phyloP scores from a whole-genome alignment of 2,329 filamentous ascomycete species.

The Arthrobotrys iridis region DNA sequence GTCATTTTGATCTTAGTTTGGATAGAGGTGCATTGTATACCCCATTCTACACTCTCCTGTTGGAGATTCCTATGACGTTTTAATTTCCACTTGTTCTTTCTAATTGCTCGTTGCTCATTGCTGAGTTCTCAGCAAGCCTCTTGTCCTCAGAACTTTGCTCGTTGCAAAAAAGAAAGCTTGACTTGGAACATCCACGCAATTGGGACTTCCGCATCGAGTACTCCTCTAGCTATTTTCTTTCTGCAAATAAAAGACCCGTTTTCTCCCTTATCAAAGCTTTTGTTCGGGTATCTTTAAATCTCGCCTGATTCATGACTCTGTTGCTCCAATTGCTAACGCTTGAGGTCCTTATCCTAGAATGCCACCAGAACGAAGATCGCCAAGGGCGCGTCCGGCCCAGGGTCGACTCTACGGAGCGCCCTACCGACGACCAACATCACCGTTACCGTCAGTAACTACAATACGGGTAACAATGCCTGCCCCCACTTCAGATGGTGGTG shows the following conservation, averaged over 20 bases:
- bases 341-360: background rate
- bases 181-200: no score
- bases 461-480: background rate
- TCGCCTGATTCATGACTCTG: background rate
- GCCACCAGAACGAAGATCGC: background rate
- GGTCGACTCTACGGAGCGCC: background rate
- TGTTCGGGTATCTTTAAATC: background rate
- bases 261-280: background rate
- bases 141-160: no score
- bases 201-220: no score
- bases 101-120: background rate
- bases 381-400: background rate
- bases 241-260: background rate
- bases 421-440: background rate
- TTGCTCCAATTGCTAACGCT: background rate
- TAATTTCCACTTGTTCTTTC: no score
- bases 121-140: background rate
- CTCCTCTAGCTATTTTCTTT: no score
- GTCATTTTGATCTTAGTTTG: no score
- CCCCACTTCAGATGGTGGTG: conserved; percentile 11
- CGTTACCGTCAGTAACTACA: background rate
- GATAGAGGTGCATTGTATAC: no score
- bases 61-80: no score
- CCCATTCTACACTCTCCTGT: no score
- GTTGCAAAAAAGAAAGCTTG: no score